Evolutionary conservation across 2,329 filamentous ascomycete genomes (phyloP).

Genomic region (Apiospora koreana): DNA sequence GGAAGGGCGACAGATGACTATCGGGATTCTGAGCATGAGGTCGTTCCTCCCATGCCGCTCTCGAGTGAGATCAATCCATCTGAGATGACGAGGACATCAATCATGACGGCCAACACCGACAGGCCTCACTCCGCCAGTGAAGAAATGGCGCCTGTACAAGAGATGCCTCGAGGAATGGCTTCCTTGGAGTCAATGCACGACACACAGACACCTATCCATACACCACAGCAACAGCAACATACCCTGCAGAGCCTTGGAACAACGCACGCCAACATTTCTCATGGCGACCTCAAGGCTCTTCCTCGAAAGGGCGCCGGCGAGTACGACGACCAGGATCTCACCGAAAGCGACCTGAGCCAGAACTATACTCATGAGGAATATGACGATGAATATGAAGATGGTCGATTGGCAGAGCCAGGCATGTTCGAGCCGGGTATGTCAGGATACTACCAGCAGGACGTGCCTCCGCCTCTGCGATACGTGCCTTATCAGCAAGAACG

Average conservation of each 20-base stretch:
- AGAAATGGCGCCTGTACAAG: constrained; percentile 60
- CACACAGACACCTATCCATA: constrained; percentile 62
- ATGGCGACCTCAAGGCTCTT: constrained; percentile 58
- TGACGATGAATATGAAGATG: constrained; percentile 47
- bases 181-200: constrained; percentile 58
- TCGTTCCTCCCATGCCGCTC: constrained; percentile 79
- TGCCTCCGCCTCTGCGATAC: constrained; percentile 64
- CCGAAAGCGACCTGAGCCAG: constrained; percentile 48
- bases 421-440: constrained; percentile 43
- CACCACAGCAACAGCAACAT: constrained; percentile 39
- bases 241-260: constrained; percentile 64
- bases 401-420: constrained; percentile 33
- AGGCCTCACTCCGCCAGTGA: constrained; percentile 69
- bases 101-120: constrained; percentile 79
- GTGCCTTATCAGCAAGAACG: constrained; percentile 69
- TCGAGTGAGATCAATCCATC: constrained; percentile 85
- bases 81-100: constrained; percentile 84
- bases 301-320: constrained; percentile 47
- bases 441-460: constrained; percentile 59
- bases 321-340: constrained; percentile 46
- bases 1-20: constrained; percentile 50
- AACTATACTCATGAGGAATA: constrained; percentile 38
- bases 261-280: constrained; percentile 65
- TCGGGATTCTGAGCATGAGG: constrained; percentile 55
- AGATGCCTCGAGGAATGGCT: constrained; percentile 61